Evolutionary conservation across 148 eudicot species (phyloP).

Genomic region (Dianthus caryophyllus): DNA sequence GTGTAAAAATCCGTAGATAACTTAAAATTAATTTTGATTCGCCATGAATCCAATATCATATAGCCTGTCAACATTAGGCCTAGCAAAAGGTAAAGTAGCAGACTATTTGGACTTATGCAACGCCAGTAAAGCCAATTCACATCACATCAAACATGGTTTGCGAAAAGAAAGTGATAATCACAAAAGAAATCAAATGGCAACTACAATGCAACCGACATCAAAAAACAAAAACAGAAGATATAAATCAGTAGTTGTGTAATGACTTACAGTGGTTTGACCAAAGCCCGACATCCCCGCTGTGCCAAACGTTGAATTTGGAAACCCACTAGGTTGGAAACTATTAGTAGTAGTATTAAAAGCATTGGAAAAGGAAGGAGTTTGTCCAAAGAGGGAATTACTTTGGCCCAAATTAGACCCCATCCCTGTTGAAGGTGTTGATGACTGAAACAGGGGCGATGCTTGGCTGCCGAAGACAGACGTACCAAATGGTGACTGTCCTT

Average conservation of each 20-base stretch:
- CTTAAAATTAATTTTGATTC: no score
- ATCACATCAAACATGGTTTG: background rate
- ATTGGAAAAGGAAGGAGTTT: slow-evolving; percentile 45
- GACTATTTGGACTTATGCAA: no score
- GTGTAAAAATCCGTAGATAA: no score
- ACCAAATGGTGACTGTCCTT: slow-evolving; percentile 32
- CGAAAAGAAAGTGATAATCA: background rate
- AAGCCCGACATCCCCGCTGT: slow-evolving; percentile 46
- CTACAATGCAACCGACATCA: background rate
- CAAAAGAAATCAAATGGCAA: background rate
- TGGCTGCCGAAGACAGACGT: slow-evolving; percentile 57
- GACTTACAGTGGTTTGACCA: slow-evolving; percentile 69
- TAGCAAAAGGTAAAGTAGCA: background rate
- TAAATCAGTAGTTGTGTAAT: background rate
- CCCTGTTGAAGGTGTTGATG: slow-evolving; percentile 66
- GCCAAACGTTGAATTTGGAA: slow-evolving; percentile 49
- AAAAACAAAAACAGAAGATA: slow-evolving; percentile 5
- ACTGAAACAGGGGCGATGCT: slow-evolving; percentile 67
- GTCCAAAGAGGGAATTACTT: slow-evolving; percentile 50
- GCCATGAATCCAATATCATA: no score
- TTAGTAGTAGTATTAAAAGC: slow-evolving; percentile 43
- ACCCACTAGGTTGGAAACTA: slow-evolving; percentile 55
- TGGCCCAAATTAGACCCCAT: slow-evolving; percentile 63
- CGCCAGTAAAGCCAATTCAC: background rate
- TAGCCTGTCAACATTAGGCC: background rate